Evolutionary conservation across 202 grass and related monocot species (phyloP).

Genomic region (Setaria viridis): DNA sequence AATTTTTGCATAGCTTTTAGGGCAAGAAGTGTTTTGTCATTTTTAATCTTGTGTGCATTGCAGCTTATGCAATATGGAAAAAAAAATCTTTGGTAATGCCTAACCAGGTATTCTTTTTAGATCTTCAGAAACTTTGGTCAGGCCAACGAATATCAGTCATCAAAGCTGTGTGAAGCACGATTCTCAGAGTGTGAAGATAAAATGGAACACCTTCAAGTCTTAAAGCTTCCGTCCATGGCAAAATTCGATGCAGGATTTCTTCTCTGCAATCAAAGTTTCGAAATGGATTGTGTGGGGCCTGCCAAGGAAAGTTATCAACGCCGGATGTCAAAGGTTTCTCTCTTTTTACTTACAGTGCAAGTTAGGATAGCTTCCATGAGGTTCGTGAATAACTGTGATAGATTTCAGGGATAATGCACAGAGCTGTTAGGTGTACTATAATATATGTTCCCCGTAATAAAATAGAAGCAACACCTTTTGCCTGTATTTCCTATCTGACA

Average conservation of each 20-base stretch:
- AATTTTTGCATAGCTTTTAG: constrained; percentile 1
- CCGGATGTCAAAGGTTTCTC: constrained; percentile 74
- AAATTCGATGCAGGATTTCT: constrained; percentile 91
- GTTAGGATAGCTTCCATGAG: constrained; percentile 14
- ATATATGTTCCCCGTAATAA: not conserved
- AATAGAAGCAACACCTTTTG: not conserved
- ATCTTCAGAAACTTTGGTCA: constrained; percentile 67
- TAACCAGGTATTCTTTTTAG: constrained; percentile 50
- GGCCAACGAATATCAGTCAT: constrained; percentile 88
- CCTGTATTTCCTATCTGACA: not conserved
- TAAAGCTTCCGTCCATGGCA: constrained; percentile 97
- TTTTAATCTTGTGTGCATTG: constrained; percentile 12
- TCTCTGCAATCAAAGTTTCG: constrained; percentile 82
- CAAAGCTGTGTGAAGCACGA: constrained; percentile 80
- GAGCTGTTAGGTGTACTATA: not conserved
- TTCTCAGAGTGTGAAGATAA: constrained; percentile 88
- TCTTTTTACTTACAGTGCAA: not conserved
- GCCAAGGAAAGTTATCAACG: constrained; percentile 69
- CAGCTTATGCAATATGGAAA: not conserved
- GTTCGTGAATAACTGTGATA: not conserved
- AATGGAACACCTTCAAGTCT: constrained; percentile 89
- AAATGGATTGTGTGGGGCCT: constrained; percentile 73
- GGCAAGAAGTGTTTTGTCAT: not conserved
- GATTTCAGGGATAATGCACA: constrained; percentile 7
- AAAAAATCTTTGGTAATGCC: constrained; percentile 1